Percentiles rank a stretch among this genome's conserved stretches.
Conservation (phyloP, 768 basidiomycete genomes). For the Mycena indigotica region DNA sequence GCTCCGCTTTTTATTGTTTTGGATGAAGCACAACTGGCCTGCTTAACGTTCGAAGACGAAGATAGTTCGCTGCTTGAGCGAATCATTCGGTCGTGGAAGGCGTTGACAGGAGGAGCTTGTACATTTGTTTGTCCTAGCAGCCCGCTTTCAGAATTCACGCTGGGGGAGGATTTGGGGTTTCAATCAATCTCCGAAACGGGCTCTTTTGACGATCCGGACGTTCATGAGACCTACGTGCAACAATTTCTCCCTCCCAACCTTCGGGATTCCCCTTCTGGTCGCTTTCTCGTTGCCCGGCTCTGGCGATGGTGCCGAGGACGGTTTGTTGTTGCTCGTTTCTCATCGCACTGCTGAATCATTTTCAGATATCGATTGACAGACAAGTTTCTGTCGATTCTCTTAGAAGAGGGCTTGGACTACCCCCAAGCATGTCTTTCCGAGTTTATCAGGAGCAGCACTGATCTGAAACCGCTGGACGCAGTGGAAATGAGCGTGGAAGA, state of each 20-base stretch:
- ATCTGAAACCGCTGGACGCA: background rate
- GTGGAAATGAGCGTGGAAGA: background rate
- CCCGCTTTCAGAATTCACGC: background rate
- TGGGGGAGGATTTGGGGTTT: background rate
- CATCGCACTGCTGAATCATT: background rate
- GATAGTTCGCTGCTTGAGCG: no score
- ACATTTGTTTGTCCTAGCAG: no score
- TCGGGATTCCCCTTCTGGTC: background rate
- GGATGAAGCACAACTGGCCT: no score
- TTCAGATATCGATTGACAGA: conserved; percentile 7
- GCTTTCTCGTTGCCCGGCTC: conserved; percentile 5
- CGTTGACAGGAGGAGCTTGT: no score
- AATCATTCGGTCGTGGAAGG: no score
- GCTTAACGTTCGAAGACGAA: no score
- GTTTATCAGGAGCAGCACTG: background rate
- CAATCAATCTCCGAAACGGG: conserved; percentile 10
- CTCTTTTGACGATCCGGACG: conserved; percentile 2
- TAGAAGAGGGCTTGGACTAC: background rate
- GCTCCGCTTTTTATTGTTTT: no score
- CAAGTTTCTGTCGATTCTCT: background rate
- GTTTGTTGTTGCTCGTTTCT: background rate
- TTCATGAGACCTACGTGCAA: conserved; percentile 2
- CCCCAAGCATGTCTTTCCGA: background rate
- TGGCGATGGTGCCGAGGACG: conserved; percentile 19
- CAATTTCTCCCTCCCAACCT: conserved; percentile 6